Evolutionary conservation across 208 protist species (phyloP).

Genomic region (Leishmania lainsoni): DNA sequence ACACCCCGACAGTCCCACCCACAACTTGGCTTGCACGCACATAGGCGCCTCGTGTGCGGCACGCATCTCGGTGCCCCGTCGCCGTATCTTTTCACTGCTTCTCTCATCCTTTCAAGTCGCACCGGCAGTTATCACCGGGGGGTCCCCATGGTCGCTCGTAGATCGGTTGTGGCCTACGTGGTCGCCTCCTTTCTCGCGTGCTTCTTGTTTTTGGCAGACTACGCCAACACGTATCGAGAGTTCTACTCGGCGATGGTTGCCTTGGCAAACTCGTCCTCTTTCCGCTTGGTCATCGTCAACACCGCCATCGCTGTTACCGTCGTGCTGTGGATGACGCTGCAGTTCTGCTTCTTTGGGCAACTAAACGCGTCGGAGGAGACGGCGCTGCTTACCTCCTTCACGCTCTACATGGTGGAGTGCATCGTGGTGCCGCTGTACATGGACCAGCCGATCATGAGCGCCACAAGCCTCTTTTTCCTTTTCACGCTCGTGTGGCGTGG

Average conservation of each 20-base stretch:
- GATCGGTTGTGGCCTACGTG: constrained; percentile 44
- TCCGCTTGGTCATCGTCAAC: constrained; percentile 59
- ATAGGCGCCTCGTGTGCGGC: neutral
- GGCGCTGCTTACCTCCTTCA: constrained; percentile 32
- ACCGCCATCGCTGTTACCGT: constrained; percentile 33
- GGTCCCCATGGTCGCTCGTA: constrained; percentile 13
- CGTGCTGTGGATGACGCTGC: constrained; percentile 44
- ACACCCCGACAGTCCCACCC: neutral
- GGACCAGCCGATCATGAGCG: constrained; percentile 38
- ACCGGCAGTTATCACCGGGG: constrained; percentile 2
- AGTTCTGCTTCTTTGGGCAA: constrained; percentile 68
- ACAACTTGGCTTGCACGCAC: neutral
- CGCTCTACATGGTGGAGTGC: constrained; percentile 66
- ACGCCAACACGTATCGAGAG: constrained; percentile 59
- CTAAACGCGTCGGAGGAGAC: constrained; percentile 50
- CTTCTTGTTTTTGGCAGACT: constrained; percentile 53
- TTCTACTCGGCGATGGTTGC: constrained; percentile 67
- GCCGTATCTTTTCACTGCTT: neutral
- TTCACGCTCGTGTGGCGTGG: constrained; percentile 50
- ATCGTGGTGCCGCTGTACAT: constrained; percentile 53
- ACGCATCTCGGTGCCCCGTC: neutral
- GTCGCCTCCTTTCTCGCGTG: constrained; percentile 45
- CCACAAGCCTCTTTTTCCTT: constrained; percentile 31
- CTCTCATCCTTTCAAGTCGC: neutral
- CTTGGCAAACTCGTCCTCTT: constrained; percentile 68